phyloP scores from a whole-genome alignment of 2,329 filamentous ascomycete genomes.

The Sporothrix brunneoviolacea region DNA sequence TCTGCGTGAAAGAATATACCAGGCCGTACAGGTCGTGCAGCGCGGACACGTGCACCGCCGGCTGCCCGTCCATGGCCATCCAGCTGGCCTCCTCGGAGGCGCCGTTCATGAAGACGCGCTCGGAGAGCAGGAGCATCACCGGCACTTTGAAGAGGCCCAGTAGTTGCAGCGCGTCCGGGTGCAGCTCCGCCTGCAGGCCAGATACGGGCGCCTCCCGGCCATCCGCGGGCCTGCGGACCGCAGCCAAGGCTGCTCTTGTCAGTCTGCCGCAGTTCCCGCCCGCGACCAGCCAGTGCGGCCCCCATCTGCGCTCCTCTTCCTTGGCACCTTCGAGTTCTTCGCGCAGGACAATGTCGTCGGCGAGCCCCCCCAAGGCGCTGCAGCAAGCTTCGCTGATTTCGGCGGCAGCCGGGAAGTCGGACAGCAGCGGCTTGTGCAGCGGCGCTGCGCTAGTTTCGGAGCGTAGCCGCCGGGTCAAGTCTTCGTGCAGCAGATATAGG shows the following conservation, averaged over 20 bases:
- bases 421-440: slow-evolving; percentile 35
- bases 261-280: slow-evolving; percentile 21
- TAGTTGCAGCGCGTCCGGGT: slow-evolving; percentile 32
- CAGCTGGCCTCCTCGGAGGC: slow-evolving; percentile 59
- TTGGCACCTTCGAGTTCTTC: slow-evolving; percentile 58
- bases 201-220: not conserved
- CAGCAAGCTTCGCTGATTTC: slow-evolving; percentile 65
- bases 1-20: slow-evolving; percentile 58
- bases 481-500: slow-evolving; percentile 53
- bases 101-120: slow-evolving; percentile 69
- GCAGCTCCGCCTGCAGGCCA: not conserved
- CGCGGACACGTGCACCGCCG: slow-evolving; percentile 67
- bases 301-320: slow-evolving; percentile 55
- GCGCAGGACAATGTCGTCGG: slow-evolving; percentile 56
- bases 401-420: slow-evolving; percentile 60
- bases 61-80: slow-evolving; percentile 52
- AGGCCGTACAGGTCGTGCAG: slow-evolving; percentile 71
- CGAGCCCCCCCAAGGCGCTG: slow-evolving; percentile 58
- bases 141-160: slow-evolving; percentile 51
- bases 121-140: slow-evolving; percentile 58
- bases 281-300: slow-evolving; percentile 60
- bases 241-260: slow-evolving; percentile 6
- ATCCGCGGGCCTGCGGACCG: not conserved
- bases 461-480: slow-evolving; percentile 28
- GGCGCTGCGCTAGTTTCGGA: not conserved